Evolutionary conservation across 441 rosid species (phyloP).

Genomic region (Geranium incanum): DNA sequence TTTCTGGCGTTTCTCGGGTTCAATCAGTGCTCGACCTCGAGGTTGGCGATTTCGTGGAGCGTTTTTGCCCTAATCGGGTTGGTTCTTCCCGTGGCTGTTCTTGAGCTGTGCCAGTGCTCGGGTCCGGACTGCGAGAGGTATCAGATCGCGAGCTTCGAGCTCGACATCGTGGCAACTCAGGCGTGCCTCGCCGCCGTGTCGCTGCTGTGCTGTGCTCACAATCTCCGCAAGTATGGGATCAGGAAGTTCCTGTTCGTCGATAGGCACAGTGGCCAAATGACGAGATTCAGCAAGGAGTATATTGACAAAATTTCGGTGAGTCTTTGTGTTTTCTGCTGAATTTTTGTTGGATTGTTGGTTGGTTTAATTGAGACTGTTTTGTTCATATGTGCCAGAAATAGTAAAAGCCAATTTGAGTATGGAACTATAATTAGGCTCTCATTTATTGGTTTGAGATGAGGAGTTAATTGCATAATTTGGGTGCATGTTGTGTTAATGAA

Average conservation of each 20-base stretch:
- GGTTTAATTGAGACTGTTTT: conserved; percentile 15
- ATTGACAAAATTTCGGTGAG: conserved; percentile 24
- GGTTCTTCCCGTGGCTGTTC: conserved; percentile 41
- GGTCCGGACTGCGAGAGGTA: conserved; percentile 36
- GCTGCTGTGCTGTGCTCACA: conserved; percentile 63
- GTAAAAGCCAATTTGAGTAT: background rate
- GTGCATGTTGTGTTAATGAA: no score
- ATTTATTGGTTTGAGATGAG: background rate
- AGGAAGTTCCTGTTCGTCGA: conserved; percentile 74
- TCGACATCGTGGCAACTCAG: conserved; percentile 54
- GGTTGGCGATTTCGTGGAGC: conserved; percentile 39
- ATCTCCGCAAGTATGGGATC: conserved; percentile 65
- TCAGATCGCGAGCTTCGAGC: conserved; percentile 57
- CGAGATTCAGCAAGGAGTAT: conserved; percentile 42
- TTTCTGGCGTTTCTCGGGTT: conserved; percentile 28
- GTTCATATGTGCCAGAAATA: background rate
- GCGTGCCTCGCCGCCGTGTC: conserved; percentile 67
- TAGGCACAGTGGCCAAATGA: conserved; percentile 50
- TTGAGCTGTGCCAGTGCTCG: conserved; percentile 49
- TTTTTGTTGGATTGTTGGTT: conserved; percentile 8
- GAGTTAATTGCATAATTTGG: background rate
- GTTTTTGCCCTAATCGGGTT: conserved; percentile 48
- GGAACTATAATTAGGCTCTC: background rate
- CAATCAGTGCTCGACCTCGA: conserved; percentile 17
- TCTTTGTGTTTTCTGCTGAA: conserved; percentile 14